Evolutionary conservation across 192 early-diverging fungal genomes (phyloP).

Genomic region (Anaeromyces robustus): DNA sequence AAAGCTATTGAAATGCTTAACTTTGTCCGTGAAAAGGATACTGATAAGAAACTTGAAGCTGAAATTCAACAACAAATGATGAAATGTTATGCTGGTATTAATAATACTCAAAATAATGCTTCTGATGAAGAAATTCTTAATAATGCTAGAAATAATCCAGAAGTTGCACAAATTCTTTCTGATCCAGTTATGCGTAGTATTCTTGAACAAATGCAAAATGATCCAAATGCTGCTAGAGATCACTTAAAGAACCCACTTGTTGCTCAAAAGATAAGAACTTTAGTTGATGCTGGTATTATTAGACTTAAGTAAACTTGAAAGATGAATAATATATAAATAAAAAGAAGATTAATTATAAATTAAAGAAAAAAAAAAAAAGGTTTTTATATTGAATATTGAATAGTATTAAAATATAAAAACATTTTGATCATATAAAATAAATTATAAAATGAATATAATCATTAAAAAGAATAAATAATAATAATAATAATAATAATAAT

Average conservation of each 20-base stretch:
- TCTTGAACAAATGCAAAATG: slow-evolving; percentile 90
- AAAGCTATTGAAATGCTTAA: slow-evolving; percentile 70
- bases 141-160: slow-evolving; percentile 82
- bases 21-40: slow-evolving; percentile 59
- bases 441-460: too few species aligned
- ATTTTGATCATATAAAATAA: too few species aligned
- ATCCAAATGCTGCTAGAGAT: slow-evolving; percentile 80
- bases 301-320: slow-evolving; percentile 51
- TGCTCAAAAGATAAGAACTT: slow-evolving; percentile 84
- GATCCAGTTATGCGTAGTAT: slow-evolving; percentile 96
- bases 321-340: too few species aligned
- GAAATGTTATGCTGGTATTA: slow-evolving; percentile 70
- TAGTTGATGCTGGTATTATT: slow-evolving; percentile 79
- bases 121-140: slow-evolving; percentile 63
- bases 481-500: too few species aligned
- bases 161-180: slow-evolving; percentile 61
- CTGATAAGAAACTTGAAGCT: slow-evolving; percentile 60
- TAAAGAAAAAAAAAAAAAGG: too few species aligned
- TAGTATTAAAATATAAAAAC: too few species aligned
- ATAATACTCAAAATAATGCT: slow-evolving; percentile 28
- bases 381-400: too few species aligned
- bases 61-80: slow-evolving; percentile 71
- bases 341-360: too few species aligned
- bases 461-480: too few species aligned
- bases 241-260: slow-evolving; percentile 91